These are phyloP conservation scores for Pythium monospermum DNA, from an alignment of 352 stramenopile species.

Conservation along the genomic window DNA sequence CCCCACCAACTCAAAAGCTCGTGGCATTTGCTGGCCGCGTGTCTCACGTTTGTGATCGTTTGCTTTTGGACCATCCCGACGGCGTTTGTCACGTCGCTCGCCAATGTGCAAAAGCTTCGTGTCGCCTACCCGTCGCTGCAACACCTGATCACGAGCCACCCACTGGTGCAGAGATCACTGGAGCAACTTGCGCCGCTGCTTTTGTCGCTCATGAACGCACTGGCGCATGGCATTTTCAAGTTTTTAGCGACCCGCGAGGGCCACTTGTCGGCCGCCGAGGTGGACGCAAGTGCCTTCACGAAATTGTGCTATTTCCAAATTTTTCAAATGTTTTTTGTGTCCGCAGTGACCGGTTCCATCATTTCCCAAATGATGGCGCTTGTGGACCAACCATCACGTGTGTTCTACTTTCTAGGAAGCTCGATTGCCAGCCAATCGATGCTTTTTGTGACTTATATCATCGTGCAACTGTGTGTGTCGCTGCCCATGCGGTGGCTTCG, in stretches of 20 bases:
- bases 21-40: constrained; percentile 52
- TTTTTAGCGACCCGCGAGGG: constrained; percentile 58
- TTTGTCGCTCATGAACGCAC: constrained; percentile 61
- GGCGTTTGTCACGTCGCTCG: constrained; percentile 70
- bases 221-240: constrained; percentile 66
- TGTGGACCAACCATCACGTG: constrained; percentile 48
- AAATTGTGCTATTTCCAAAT: constrained; percentile 78
- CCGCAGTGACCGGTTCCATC: constrained; percentile 57
- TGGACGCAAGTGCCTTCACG: constrained; percentile 63
- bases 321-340: constrained; percentile 83
- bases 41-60: constrained; percentile 50
- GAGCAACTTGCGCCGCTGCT: constrained; percentile 63
- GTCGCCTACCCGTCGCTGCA: constrained; percentile 46
- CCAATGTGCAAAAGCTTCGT: constrained; percentile 56
- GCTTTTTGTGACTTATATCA: constrained; percentile 78
- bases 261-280: constrained; percentile 57
- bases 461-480: constrained; percentile 62
- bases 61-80: constrained; percentile 80
- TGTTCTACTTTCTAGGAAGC: constrained; percentile 68
- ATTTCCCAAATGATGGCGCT: constrained; percentile 52
- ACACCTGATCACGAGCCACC: constrained; percentile 34
- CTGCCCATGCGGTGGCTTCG: constrained; percentile 60
- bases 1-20: constrained; percentile 53
- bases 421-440: constrained; percentile 73
- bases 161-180: constrained; percentile 45